These are phyloP conservation scores for Sophora flavescens DNA, from an alignment of 306 rosid species.

Conservation along the genomic window DNA sequence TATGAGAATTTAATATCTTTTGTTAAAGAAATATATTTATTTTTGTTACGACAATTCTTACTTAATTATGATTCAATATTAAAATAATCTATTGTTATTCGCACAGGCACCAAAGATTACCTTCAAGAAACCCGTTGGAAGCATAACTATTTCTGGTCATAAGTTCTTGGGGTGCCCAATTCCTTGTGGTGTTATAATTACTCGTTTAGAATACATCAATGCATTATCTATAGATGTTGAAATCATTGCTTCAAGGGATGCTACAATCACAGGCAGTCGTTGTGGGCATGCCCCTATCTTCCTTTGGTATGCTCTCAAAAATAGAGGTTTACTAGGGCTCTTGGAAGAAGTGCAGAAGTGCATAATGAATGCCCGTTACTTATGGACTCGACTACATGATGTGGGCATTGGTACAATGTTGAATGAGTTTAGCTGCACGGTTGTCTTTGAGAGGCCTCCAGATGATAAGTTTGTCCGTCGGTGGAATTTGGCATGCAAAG, in stretches of 20 bases:
- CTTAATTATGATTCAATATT: not conserved
- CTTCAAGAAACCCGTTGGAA: slow-evolving; percentile 39
- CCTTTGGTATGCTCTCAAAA: slow-evolving; percentile 73
- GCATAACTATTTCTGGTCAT: slow-evolving; percentile 29
- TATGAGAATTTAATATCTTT: too few relatives aligned
- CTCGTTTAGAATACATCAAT: slow-evolving; percentile 62
- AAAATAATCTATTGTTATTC: not conserved
- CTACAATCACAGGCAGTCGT: slow-evolving; percentile 82
- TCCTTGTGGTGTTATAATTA: slow-evolving; percentile 38
- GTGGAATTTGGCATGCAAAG: slow-evolving; percentile 77
- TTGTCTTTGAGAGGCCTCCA: slow-evolving; percentile 69
- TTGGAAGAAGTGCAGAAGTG: slow-evolving; percentile 74
- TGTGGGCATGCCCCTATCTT: slow-evolving; percentile 77
- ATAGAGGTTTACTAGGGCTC: slow-evolving; percentile 66
- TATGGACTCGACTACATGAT: not conserved
- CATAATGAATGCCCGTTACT: slow-evolving; percentile 57
- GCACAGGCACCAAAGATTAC: slow-evolving; percentile 30
- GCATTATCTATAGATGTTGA: slow-evolving; percentile 66
- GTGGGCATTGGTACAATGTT: slow-evolving; percentile 6
- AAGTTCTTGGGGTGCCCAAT: slow-evolving; percentile 38
- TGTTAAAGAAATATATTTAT: too few relatives aligned
- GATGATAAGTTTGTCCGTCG: slow-evolving; percentile 60
- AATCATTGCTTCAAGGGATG: slow-evolving; percentile 75
- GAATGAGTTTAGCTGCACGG: slow-evolving; percentile 32
- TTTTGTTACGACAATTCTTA: not conserved